Base-by-base conservation (phyloP, 208 protist species). In the Sergeia podlipaevii region DNA sequence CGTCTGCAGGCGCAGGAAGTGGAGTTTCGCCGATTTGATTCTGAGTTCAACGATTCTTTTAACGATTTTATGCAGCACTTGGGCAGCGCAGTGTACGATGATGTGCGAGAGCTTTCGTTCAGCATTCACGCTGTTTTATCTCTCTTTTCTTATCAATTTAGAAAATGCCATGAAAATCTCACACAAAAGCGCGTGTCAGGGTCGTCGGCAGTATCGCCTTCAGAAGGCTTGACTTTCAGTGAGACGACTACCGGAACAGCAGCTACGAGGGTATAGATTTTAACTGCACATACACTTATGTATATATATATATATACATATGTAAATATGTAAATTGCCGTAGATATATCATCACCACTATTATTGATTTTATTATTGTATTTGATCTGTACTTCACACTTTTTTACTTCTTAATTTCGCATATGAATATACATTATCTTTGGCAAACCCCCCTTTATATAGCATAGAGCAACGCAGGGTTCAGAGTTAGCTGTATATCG, bases 121-220 rank as follows among this genome's bases (percentile, higher is more conserved):
- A 15, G 36, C 6, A 2, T 63, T 0, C 62, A 74, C 37, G 10
- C 23, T 21, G 28, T 74, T 11, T 58, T 74, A n/a, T 65, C 62
- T 3, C 7, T 56, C 0, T 38, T 70, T 3, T 67, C 66, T 1
- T 80, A 75, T 34, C 73, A 80, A 29, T 54, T 63, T 27, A 59
- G 66, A 24, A 68, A 72, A 36, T 75, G 61, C 34, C 41, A 65
- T 36, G 62, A 70, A 13, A 52, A 56, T 29, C 26, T 62, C 27
- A 41, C n/a, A n/a, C n/a, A n/a, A n/a, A n/a, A n/a, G n/a, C n/a
- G n/a, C n/a, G n/a, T n/a, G n/a, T n/a, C n/a, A n/a, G n/a, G n/a
- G n/a, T n/a, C n/a, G n/a, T n/a, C n/a, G n/a, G n/a, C n/a, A 43
- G 23, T 57, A 32, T 29, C 47, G 27, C 47, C n/a, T 26, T 1